phyloP scores from a whole-genome alignment of 225 moss, liverwort and hornwort genomes.

The Thuidium tamariscinum region DNA sequence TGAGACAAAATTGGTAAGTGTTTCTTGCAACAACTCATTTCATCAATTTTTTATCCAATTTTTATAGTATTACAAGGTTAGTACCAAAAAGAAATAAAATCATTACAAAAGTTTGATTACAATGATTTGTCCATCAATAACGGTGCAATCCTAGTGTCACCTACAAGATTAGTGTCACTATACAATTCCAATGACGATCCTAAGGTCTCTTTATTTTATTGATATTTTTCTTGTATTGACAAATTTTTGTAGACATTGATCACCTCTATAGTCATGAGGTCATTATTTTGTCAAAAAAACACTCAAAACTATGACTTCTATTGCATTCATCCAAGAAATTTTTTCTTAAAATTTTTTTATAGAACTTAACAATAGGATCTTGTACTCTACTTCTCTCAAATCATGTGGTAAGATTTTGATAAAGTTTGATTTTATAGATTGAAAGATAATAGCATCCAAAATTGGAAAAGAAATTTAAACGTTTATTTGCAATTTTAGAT shows the following conservation, averaged over 20 bases:
- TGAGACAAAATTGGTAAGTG: no score
- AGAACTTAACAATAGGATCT: neutral
- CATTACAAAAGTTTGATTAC: neutral
- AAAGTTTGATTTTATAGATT: neutral
- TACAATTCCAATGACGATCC: neutral
- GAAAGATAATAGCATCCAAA: neutral
- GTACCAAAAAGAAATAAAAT: neutral
- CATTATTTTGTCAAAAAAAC: neutral
- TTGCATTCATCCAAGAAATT: neutral
- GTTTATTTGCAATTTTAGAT: neutral
- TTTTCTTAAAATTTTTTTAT: no score
- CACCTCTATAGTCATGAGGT: neutral
- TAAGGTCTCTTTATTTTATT: neutral
- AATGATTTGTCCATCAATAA: neutral
- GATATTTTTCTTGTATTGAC: neutral
- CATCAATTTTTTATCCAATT: neutral
- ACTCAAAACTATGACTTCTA: neutral
- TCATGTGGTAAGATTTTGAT: neutral
- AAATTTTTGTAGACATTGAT: neutral
- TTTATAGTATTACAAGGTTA: rapidly evolving
- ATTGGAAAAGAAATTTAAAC: neutral
- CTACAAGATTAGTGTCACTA: neutral
- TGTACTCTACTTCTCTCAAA: neutral
- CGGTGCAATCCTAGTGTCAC: rapidly evolving
- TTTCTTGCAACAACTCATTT: no score